These are phyloP conservation scores for Xylaria sp. DNA, from an alignment of 2,329 filamentous ascomycete genomes.

Conservation along the genomic window DNA sequence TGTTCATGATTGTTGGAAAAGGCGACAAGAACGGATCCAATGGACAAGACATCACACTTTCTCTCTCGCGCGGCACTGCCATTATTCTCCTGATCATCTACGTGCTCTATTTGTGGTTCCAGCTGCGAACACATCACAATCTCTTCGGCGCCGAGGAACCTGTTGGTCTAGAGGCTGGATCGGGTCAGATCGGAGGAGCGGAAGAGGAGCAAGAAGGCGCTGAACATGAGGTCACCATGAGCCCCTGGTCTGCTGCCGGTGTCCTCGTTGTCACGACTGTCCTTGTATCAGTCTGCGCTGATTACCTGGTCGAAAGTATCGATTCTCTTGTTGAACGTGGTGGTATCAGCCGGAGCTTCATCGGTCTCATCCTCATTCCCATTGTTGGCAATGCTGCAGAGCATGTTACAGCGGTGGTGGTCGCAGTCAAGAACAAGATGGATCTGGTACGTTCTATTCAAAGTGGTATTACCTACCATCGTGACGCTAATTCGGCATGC, in stretches of 20 bases:
- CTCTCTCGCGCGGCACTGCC: slow-evolving; percentile 69
- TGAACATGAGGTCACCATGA: slow-evolving; percentile 42
- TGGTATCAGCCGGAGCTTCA: slow-evolving; percentile 73
- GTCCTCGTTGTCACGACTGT: slow-evolving; percentile 66
- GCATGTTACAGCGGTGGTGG: slow-evolving; percentile 75
- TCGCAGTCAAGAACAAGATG: slow-evolving; percentile 74
- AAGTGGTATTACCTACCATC: background rate
- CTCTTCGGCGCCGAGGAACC: slow-evolving; percentile 57
- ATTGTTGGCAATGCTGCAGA: slow-evolving; percentile 78
- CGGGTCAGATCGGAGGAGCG: slow-evolving; percentile 11
- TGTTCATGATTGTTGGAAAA: slow-evolving; percentile 59
- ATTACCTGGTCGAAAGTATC: slow-evolving; percentile 72
- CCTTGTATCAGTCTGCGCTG: slow-evolving; percentile 67
- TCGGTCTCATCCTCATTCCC: slow-evolving; percentile 71
- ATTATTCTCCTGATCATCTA: slow-evolving; percentile 72
- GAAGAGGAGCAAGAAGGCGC: slow-evolving; percentile 37
- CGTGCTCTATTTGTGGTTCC: slow-evolving; percentile 71
- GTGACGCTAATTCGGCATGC: slow-evolving; percentile 5
- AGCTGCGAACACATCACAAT: slow-evolving; percentile 67
- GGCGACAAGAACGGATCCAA: slow-evolving; percentile 33
- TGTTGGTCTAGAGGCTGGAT: slow-evolving; percentile 21
- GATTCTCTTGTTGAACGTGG: slow-evolving; percentile 64
- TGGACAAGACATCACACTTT: slow-evolving; percentile 55
- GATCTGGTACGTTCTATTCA: slow-evolving; percentile 40
- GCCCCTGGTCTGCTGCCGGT: slow-evolving; percentile 56